Evolutionary conservation across 164 flowering plant species (phyloP), one percentile per base, ranked within the genome.

Genomic region (Vitis rupestris): DNA sequence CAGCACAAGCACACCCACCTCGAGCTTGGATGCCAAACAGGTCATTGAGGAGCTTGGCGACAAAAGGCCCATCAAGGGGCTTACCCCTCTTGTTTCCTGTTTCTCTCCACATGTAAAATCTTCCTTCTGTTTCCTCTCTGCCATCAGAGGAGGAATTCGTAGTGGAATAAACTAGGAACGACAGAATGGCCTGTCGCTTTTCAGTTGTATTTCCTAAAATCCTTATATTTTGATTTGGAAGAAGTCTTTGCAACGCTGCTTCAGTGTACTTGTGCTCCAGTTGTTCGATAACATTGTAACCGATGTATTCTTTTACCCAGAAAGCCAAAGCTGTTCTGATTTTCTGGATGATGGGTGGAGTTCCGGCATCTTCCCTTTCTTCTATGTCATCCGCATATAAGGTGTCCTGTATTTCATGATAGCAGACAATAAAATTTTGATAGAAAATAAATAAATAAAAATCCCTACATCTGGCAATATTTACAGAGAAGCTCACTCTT

Each of bases 1-100:
- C 97, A 11, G 97, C 97, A 80, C 98, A 94, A 50, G 96, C 87
- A 50, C 97, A 94, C 0, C 97, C 98, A 4, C 94, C 98, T 47
- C 97, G 76, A 2, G 97, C 92, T 53, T 92, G 96, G 66, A 94
- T 84, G 14, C 98, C 97, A 50, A 94, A 94, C n/a, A 92, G 79
- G 71, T 92, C 97, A 74, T 90, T 94, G 6, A 94, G 81, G 8
- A 94, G 93, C 63, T 84, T 82, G 5, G 94, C 88, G 0, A 89
- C 89, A 54, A 94, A 90, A 12, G 87, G 81, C 0, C 97, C 93
- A 68, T 88, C 85, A 19, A 92, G 90, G n/a, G 93, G 89, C 80
- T 89, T 93, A 19, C 68, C 92, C 53, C 61, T 82, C 70, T 44
- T 73, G 71, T 70, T 84, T 10, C 84, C 87, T 0, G 76, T 71